A percentile compares a stretch with the other conserved stretches of the same genome.
phyloP scores from a whole-genome alignment of 1,139 yeast species.

The Nadsonia starkeyi-henricii region DNA sequence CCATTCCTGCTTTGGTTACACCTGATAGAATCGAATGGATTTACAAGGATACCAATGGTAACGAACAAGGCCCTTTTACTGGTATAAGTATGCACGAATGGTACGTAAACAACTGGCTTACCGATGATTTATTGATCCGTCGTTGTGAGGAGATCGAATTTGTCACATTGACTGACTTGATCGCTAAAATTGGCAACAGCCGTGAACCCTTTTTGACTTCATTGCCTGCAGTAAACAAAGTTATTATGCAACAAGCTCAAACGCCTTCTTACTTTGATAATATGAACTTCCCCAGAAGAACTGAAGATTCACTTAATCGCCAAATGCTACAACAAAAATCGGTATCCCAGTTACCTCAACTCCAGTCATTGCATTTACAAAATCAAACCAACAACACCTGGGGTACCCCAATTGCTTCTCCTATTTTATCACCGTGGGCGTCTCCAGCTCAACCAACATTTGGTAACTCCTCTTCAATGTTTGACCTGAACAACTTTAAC shows the following conservation, averaged over 20 bases:
- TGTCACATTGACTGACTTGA: slow-evolving; percentile 20
- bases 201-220: slow-evolving; percentile 51
- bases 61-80: slow-evolving; percentile 68
- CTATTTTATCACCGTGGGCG: neutral
- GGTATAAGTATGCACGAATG: slow-evolving; percentile 70
- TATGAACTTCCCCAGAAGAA: slow-evolving; percentile 5
- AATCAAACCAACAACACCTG: neutral
- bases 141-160: slow-evolving; percentile 29
- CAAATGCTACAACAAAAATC: neutral
- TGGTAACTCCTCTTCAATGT: neutral
- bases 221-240: slow-evolving; percentile 24
- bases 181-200: slow-evolving; percentile 31
- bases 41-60: slow-evolving; percentile 57
- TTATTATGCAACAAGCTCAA: neutral
- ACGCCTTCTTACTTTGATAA: slow-evolving; percentile 1
- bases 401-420: neutral
- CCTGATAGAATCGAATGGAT: slow-evolving; percentile 48
- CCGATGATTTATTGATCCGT: slow-evolving; percentile 40
- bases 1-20: slow-evolving; percentile 13
- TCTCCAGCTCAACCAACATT: neutral
- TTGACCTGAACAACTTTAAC: neutral
- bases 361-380: neutral
- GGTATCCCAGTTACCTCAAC: neutral
- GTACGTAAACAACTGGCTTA: slow-evolving; percentile 51
- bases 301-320: neutral